Percentiles rank a stretch among this genome's conserved stretches.
These are phyloP conservation scores for Naganishia vaughanmartiniae DNA, from an alignment of 768 basidiomycete genomes.

Conservation along the genomic window DNA sequence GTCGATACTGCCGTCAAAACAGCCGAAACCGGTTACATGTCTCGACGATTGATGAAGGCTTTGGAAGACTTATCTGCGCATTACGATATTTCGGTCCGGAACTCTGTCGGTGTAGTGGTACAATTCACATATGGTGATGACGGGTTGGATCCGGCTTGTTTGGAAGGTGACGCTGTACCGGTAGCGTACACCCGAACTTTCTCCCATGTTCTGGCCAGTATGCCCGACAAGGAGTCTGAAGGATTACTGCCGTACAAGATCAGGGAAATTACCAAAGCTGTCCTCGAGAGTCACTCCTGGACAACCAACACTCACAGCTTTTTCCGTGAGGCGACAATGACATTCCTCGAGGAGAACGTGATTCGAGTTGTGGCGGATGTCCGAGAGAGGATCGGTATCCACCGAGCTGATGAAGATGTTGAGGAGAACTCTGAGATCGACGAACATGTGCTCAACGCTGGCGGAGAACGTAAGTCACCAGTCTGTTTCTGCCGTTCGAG, in stretches of 20 bases:
- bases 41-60: constrained; percentile 97
- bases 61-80: constrained; percentile 93
- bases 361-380: constrained; percentile 65
- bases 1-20: constrained; percentile 99
- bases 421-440: constrained; percentile 62
- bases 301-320: constrained; percentile 43
- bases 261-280: constrained; percentile 59
- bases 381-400: constrained; percentile 74
- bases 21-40: constrained; percentile 99
- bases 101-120: constrained; percentile 89
- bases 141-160: constrained; percentile 89
- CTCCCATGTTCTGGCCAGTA: constrained; percentile 71
- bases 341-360: constrained; percentile 69
- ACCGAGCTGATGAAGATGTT: constrained; percentile 67
- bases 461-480: constrained; percentile 63
- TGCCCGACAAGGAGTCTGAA: constrained; percentile 63
- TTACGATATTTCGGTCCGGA: constrained; percentile 93
- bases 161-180: constrained; percentile 93
- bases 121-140: constrained; percentile 98
- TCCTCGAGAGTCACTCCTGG: constrained; percentile 40
- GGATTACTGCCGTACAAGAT: constrained; percentile 82
- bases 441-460: constrained; percentile 66
- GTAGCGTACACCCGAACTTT: constrained; percentile 84
- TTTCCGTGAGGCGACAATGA: constrained; percentile 52
- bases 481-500: not conserved